phyloP scores from a whole-genome alignment of 495 filamentous ascomycete species.

The Penicillium daleae region DNA sequence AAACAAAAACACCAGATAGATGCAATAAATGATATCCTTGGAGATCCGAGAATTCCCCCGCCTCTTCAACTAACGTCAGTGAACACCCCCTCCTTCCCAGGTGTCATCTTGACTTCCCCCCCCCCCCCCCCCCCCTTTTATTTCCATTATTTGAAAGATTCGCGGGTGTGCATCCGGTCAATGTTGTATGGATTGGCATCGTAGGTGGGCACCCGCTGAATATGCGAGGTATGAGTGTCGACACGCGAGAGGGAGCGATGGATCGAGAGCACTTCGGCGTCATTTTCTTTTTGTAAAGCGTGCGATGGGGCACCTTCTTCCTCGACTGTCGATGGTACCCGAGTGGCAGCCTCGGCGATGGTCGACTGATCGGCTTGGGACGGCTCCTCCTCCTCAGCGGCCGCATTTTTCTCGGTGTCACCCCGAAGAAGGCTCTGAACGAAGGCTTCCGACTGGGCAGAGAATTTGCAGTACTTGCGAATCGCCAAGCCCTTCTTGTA shows the following conservation, averaged over 20 bases:
- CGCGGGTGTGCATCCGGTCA: constrained; percentile 36
- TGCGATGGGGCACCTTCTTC: constrained; percentile 14
- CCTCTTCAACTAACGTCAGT: neutral
- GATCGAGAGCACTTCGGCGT: constrained; percentile 11
- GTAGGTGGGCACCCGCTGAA: constrained; percentile 30
- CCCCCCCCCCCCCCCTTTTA: too few species aligned
- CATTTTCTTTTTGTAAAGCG: constrained; percentile 15
- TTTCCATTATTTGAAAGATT: constrained; percentile 30
- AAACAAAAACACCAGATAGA: constrained; percentile 17
- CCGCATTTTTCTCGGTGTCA: neutral
- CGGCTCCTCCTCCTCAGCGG: neutral
- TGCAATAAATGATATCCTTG: constrained; percentile 12
- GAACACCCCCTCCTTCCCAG: neutral
- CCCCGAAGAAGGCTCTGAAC: constrained; percentile 28
- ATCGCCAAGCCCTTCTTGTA: constrained; percentile 68
- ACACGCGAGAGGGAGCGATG: constrained; percentile 21
- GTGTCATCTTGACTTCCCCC: neutral
- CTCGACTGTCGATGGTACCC: constrained; percentile 8
- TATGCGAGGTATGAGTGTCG: constrained; percentile 22
- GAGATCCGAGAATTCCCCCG: neutral
- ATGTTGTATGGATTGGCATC: constrained; percentile 38
- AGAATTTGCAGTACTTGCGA: constrained; percentile 68
- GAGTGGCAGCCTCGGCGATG: constrained; percentile 1
- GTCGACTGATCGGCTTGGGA: constrained; percentile 1
- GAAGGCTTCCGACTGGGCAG: constrained; percentile 49